Percentiles rank a stretch among this genome's conserved stretches.
Conservation (phyloP, 2,329 filamentous ascomycete genomes). For the Gaeumannomyces sp. region DNA sequence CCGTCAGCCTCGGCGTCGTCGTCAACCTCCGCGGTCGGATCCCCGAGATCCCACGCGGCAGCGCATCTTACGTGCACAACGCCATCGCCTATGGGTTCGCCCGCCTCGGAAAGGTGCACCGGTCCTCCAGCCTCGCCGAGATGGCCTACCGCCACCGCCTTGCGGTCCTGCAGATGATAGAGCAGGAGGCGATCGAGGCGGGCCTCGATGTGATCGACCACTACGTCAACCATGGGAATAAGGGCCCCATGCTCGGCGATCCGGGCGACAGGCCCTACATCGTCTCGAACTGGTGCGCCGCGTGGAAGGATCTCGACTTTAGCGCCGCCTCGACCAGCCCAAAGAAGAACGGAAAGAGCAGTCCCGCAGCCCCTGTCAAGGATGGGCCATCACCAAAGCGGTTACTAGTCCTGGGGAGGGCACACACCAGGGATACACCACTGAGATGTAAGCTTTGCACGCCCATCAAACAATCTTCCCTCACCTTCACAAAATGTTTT, state of each 20-base stretch:
- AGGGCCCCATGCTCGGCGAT: neutral
- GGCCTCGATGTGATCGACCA: neutral
- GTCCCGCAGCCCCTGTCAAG: no score
- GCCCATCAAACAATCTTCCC: neutral
- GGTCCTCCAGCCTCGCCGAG: neutral
- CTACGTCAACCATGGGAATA: neutral
- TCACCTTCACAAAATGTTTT: neutral
- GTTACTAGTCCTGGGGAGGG: conserved; percentile 3
- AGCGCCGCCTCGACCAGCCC: neutral
- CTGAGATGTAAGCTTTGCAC: conserved; percentile 1
- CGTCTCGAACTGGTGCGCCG: conserved; percentile 2
- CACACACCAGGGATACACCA: neutral
- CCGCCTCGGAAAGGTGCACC: neutral
- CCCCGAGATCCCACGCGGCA: neutral
- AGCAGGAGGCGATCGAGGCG: neutral
- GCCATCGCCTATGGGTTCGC: neutral
- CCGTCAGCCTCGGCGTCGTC: conserved; percentile 1
- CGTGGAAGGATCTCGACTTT: conserved; percentile 1
- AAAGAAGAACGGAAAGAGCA: no score
- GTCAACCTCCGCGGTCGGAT: conserved; percentile 1
- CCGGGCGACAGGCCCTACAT: neutral
- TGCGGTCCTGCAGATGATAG: neutral
- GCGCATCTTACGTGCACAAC: neutral
- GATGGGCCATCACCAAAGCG: neutral
- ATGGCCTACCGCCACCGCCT: neutral